Percentiles rank a stretch among this genome's conserved stretches.
Conservation (phyloP, 2,329 filamentous ascomycete genomes). For the Alternaria ethzedia region DNA sequence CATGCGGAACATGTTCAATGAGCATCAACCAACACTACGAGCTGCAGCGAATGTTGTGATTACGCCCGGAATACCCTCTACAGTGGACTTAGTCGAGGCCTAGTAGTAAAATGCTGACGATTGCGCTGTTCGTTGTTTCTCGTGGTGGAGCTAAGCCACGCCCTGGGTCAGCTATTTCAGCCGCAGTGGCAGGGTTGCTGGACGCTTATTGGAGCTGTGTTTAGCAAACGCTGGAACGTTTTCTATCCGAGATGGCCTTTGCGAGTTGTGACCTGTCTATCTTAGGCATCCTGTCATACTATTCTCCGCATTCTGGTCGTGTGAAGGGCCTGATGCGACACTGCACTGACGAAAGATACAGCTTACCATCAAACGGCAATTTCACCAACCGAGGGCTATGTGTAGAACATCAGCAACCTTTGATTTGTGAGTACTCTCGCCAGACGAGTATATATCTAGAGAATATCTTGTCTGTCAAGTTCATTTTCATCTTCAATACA, state of each 20-base stretch:
- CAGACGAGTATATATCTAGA: conserved; percentile 17
- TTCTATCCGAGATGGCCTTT: neutral
- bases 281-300: neutral
- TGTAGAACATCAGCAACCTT: neutral
- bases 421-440: conserved; percentile 1
- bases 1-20: neutral
- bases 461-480: conserved; percentile 7
- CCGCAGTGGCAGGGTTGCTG: neutral
- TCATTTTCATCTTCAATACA: conserved; percentile 19
- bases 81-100: neutral
- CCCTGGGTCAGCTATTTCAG: conserved; percentile 10
- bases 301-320: neutral
- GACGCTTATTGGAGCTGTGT: conserved; percentile 1
- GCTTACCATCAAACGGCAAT: conserved; percentile 16
- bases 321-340: conserved; percentile 3
- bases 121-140: conserved; percentile 5
- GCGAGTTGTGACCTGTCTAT: neutral
- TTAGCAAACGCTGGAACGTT: neutral
- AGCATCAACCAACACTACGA: neutral
- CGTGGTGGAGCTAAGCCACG: conserved; percentile 3
- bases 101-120: neutral
- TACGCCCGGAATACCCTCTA: neutral
- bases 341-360: neutral
- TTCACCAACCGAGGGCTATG: conserved; percentile 14
- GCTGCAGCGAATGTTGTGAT: neutral